Evolutionary conservation across 306 rosid species (phyloP).

Genomic region (Fagus sylvatica): DNA sequence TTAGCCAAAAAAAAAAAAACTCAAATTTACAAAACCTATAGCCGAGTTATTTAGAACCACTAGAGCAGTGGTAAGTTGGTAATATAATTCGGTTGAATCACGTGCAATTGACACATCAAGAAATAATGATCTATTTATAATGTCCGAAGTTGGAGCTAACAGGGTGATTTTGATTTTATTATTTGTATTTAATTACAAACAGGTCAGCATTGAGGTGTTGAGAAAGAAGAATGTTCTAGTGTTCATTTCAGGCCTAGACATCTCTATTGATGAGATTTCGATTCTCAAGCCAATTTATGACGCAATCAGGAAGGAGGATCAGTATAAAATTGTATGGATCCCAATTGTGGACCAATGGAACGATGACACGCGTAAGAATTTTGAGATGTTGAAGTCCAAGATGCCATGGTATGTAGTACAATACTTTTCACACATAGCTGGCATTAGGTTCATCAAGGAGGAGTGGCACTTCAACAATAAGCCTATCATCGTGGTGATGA

Average conservation of each 20-base stretch:
- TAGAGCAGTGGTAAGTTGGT: too few species aligned
- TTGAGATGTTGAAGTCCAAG: not conserved
- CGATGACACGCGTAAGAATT: conserved; percentile 11
- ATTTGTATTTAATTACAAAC: not conserved
- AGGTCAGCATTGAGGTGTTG: conserved; percentile 17
- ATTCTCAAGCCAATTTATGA: conserved; percentile 21
- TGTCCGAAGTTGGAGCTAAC: too few species aligned
- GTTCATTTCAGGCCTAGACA: conserved; percentile 11
- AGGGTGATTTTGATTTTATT: not conserved
- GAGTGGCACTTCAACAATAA: conserved; percentile 40
- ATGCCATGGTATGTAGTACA: conserved; percentile 43
- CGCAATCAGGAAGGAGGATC: conserved; percentile 13
- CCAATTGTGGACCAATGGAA: conserved; percentile 35
- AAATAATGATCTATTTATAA: too few species aligned
- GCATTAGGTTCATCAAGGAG: conserved; percentile 30
- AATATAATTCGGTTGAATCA: too few species aligned
- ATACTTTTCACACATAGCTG: conserved; percentile 6
- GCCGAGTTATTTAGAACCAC: too few species aligned
- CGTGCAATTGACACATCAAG: too few species aligned
- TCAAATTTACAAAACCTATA: too few species aligned
- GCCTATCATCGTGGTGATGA: conserved; percentile 36
- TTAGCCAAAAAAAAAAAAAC: too few species aligned
- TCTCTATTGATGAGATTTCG: conserved; percentile 32
- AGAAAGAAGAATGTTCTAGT: conserved; percentile 5
- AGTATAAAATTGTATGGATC: conserved; percentile 43